Base-by-base conservation (phyloP, 768 basidiomycete species). In the Lactarius evosmus region DNA sequence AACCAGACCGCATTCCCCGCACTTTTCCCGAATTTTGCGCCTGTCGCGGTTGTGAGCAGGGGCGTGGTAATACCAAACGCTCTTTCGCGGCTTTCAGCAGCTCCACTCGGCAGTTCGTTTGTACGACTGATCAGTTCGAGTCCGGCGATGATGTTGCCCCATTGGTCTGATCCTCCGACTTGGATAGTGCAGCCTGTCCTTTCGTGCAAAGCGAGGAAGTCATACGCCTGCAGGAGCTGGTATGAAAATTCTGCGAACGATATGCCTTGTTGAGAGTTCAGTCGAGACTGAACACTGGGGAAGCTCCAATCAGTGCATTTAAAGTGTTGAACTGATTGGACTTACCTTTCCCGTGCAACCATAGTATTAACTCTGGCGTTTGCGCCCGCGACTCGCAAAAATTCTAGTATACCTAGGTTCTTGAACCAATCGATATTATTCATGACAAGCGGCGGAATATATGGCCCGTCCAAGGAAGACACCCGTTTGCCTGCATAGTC, bases 201-300 rank as follows among this genome's bases (percentile, higher is more conserved):
- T 67, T 80, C 79, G 72, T 89, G 77, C 9, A 99, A 81, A 69
- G 86, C 79, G 68, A 88, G 83, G 76, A 97, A 99, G 75, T 99
- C 97, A 76, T 95, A 92, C 12, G 94, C 97, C 77, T 99, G 97
- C 30, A 99, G 82, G 27, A 99, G 85, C 71, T 99, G 97, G 74
- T 99, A 99, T 4, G 92, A 87, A 76, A 99, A 98, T 73, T 99
- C 97, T 22, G 95, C 94, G 78, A 96, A 99, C n/a, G 95, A 97
- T 65, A 98, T 88, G 51, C 96, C 96, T 69, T 87, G 84, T 66
- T 88, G 85, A 0, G 91, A 86, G 7, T 79, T 77, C 59, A 98
- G 79, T 30, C 96, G 88, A 32, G 85, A 83, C 63, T 88, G 88
- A 40, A 97, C 95, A 69, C 95, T 97, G 65, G 17, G 49, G 8